Conservation (phyloP, 1,139 yeast species). For the Sugiyamaella neomexicana region DNA sequence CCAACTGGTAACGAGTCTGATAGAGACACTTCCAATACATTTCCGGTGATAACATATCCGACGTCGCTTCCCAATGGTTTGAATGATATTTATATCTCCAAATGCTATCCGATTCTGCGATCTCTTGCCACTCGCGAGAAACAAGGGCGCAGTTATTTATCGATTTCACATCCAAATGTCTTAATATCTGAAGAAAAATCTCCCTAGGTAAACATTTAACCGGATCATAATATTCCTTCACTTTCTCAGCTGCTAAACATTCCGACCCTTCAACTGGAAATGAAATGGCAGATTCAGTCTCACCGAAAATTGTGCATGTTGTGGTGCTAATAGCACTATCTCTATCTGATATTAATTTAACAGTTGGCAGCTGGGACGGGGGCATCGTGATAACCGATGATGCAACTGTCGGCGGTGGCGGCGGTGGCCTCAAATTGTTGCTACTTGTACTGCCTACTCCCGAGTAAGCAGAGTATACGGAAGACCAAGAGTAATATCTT, state of each 20-base stretch:
- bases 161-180: slow-evolving; percentile 27
- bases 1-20: slow-evolving; percentile 33
- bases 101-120: slow-evolving; percentile 29
- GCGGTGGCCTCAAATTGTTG: neutral
- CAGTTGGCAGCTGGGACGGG: neutral
- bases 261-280: slow-evolving; percentile 23
- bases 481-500: slow-evolving; percentile 25
- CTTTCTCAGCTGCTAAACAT: neutral
- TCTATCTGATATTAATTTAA: slow-evolving; percentile 7
- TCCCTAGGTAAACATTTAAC: slow-evolving; percentile 33
- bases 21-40: slow-evolving; percentile 35
- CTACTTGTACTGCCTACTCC: slow-evolving; percentile 1
- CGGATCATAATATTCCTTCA: slow-evolving; percentile 27
- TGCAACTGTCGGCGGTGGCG: neutral
- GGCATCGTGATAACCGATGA: neutral
- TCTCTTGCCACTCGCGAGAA: slow-evolving; percentile 30
- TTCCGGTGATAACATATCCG: slow-evolving; percentile 20
- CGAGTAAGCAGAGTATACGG: slow-evolving; percentile 24
- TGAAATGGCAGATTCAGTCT: slow-evolving; percentile 33
- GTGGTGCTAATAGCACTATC: slow-evolving; percentile 3
- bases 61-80: slow-evolving; percentile 28
- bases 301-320: slow-evolving; percentile 15
- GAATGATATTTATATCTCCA: slow-evolving; percentile 33
- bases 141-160: slow-evolving; percentile 31
- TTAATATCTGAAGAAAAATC: slow-evolving; percentile 30